Evolutionary conservation across 371 early-diverging fungal species (phyloP).

Genomic region (Rhizopus microsporus): DNA sequence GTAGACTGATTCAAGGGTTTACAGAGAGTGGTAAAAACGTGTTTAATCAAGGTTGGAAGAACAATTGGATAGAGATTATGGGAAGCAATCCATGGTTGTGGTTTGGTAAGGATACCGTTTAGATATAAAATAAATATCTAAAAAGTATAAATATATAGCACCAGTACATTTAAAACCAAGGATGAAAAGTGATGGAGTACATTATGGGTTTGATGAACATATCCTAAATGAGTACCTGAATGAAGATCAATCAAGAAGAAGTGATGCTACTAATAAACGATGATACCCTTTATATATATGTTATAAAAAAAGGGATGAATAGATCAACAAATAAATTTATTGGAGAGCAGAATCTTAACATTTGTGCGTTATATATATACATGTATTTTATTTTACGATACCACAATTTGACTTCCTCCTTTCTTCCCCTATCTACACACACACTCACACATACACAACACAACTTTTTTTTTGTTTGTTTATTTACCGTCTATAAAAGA

Average conservation of each 20-base stretch:
- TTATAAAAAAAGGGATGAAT: too few species aligned
- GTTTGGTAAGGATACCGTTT: slow-evolving; percentile 33
- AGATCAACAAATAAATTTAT: too few species aligned
- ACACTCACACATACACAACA: too few species aligned
- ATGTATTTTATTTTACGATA: too few species aligned
- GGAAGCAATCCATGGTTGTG: slow-evolving; percentile 26
- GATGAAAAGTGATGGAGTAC: slow-evolving; percentile 15
- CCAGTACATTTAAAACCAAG: slow-evolving; percentile 18
- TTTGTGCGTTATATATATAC: too few species aligned
- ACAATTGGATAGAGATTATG: slow-evolving; percentile 43
- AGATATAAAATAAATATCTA: neutral
- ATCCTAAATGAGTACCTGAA: slow-evolving; percentile 15
- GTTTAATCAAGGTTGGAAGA: slow-evolving; percentile 39
- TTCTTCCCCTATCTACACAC: too few species aligned
- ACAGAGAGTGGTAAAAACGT: slow-evolving; percentile 34
- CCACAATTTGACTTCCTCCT: too few species aligned
- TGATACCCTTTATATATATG: too few species aligned
- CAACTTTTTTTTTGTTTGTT: neutral
- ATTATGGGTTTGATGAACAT: slow-evolving; percentile 18
- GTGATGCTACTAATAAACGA: too few species aligned
- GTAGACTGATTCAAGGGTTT: slow-evolving; percentile 20
- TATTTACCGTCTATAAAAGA: too few species aligned
- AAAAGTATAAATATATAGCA: neutral
- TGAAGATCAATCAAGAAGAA: slow-evolving; percentile 4
- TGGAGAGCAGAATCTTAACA: too few species aligned